phyloP scores from a whole-genome alignment of 2,329 filamentous ascomycete species.

The Fusarium virguliforme region DNA sequence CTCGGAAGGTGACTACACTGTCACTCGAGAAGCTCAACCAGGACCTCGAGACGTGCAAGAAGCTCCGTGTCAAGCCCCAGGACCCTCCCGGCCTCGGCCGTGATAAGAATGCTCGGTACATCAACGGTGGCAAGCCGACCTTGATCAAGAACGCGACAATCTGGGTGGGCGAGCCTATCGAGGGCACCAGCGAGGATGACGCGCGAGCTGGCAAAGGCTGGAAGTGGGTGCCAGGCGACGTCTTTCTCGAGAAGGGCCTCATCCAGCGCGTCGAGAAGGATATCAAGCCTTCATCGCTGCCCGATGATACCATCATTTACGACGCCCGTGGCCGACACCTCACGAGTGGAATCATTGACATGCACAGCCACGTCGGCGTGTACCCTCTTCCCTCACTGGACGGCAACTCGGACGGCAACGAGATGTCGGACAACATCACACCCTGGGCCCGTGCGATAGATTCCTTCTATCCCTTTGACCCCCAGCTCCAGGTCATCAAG shows the following conservation, averaged over 20 bases:
- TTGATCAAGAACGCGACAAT: constrained; percentile 78
- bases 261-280: constrained; percentile 68
- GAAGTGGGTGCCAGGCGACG: constrained; percentile 73
- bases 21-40: constrained; percentile 68
- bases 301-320: constrained; percentile 66
- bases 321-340: constrained; percentile 74
- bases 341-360: constrained; percentile 79
- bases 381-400: constrained; percentile 69
- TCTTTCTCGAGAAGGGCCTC: constrained; percentile 73
- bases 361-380: constrained; percentile 79
- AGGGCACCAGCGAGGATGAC: constrained; percentile 67
- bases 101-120: constrained; percentile 72
- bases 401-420: constrained; percentile 74
- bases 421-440: constrained; percentile 75
- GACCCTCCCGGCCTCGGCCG: constrained; percentile 72
- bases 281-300: constrained; percentile 62
- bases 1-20: constrained; percentile 57
- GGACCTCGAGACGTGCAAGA: constrained; percentile 70
- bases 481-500: constrained; percentile 78
- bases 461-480: constrained; percentile 74
- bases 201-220: constrained; percentile 73
- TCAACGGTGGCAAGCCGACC: constrained; percentile 72
- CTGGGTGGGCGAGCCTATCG: constrained; percentile 74
- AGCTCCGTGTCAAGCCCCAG: constrained; percentile 68
- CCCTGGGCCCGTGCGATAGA: constrained; percentile 79